Conservation (phyloP, 192 early-diverging fungal genomes). For the Dimargaris xerosporica region DNA sequence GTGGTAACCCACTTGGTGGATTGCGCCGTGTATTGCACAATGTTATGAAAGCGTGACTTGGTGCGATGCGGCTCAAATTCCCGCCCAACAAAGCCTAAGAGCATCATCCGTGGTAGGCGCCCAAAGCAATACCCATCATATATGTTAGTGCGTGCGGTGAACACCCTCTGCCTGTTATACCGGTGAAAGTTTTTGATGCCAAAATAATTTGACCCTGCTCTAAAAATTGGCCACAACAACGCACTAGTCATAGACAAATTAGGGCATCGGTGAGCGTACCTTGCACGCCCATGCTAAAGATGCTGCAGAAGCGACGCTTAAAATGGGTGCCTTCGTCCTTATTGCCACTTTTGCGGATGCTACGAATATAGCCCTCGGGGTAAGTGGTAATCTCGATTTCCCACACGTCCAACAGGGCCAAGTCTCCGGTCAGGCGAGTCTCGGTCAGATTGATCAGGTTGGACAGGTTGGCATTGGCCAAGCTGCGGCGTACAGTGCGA, state of each 20-base stretch:
- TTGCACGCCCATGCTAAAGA: slow-evolving; percentile 59
- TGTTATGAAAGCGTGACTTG: slow-evolving; percentile 44
- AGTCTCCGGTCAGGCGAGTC: slow-evolving; percentile 41
- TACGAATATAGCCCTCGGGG: slow-evolving; percentile 41
- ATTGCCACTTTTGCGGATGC: slow-evolving; percentile 36
- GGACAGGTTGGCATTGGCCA: slow-evolving; percentile 38
- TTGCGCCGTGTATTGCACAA: slow-evolving; percentile 43
- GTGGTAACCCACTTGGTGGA: slow-evolving; percentile 47
- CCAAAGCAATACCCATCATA: too few relatives aligned
- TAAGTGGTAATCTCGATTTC: slow-evolving; percentile 41
- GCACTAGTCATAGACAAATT: too few relatives aligned
- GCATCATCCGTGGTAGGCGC: too few relatives aligned
- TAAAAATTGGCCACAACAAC: too few relatives aligned
- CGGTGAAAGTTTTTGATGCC: too few relatives aligned
- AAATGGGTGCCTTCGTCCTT: slow-evolving; percentile 24
- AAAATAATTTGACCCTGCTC: too few relatives aligned
- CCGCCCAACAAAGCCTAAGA: slow-evolving; percentile 36
- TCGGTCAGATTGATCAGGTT: slow-evolving; percentile 38
- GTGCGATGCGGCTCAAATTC: slow-evolving; percentile 54
- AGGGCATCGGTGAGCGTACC: slow-evolving; percentile 17
- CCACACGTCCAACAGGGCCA: slow-evolving; percentile 53
- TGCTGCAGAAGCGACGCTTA: slow-evolving; percentile 49
- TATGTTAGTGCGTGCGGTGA: too few relatives aligned
- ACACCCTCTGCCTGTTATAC: too few relatives aligned
- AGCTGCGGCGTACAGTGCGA: slow-evolving; percentile 42